Conservation (phyloP, 2,329 filamentous ascomycete genomes). For the Monilinia laxa region DNA sequence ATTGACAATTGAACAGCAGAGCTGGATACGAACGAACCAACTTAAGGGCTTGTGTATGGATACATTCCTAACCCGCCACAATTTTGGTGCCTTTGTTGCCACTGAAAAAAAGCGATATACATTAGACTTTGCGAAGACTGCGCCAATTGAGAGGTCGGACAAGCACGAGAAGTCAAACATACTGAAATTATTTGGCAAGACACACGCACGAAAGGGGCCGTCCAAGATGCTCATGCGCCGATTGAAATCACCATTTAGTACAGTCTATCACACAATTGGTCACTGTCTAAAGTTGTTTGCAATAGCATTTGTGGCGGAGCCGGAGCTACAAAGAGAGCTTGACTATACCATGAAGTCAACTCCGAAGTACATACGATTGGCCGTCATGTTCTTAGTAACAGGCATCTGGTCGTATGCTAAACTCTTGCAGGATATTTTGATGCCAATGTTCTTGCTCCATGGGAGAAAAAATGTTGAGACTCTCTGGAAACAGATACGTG, state of each 20-base stretch:
- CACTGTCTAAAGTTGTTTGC: constrained; percentile 46
- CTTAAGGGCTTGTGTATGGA: constrained; percentile 27
- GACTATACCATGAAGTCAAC: constrained; percentile 37
- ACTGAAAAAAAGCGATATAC: constrained; percentile 30
- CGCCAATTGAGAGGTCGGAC: constrained; percentile 17
- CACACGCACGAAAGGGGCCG: not conserved
- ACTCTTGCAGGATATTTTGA: constrained; percentile 23
- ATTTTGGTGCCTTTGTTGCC: constrained; percentile 34
- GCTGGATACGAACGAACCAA: constrained; percentile 32
- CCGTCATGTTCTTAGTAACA: constrained; percentile 44
- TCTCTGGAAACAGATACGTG: constrained; percentile 20
- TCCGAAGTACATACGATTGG: constrained; percentile 8
- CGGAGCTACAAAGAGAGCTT: constrained; percentile 47
- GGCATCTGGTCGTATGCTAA: constrained; percentile 26
- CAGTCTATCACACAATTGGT: constrained; percentile 39
- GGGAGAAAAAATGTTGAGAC: constrained; percentile 34
- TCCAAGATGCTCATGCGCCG: constrained; percentile 15
- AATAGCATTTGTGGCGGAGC: constrained; percentile 46
- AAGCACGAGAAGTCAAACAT: constrained; percentile 11
- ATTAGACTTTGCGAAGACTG: constrained; percentile 27
- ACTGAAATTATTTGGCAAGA: constrained; percentile 4
- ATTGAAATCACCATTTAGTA: constrained; percentile 30
- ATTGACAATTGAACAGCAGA: constrained; percentile 30
- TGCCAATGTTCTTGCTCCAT: constrained; percentile 35
- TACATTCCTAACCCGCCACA: constrained; percentile 32